Conservation (phyloP, 2,329 filamentous ascomycete genomes). For the Fusarium tanahbumbuense region DNA sequence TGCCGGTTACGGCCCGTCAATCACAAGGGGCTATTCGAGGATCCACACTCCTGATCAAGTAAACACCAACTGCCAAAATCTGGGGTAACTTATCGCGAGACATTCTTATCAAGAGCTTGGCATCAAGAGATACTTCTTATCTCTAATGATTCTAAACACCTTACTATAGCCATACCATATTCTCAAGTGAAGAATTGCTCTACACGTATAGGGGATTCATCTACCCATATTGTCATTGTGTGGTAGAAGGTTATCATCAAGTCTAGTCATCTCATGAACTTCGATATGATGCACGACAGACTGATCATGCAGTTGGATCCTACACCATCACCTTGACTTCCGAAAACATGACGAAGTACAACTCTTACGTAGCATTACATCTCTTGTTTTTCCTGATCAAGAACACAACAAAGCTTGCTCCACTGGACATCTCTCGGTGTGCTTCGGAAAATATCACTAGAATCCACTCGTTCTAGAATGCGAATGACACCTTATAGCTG, state of each 20-base stretch:
- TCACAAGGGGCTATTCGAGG: conserved; percentile 23
- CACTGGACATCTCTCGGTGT: not conserved
- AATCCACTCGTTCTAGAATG: not conserved
- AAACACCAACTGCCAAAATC: conserved; percentile 26
- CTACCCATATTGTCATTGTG: too few species aligned
- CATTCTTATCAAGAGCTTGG: conserved; percentile 16
- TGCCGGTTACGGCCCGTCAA: conserved; percentile 20
- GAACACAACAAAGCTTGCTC: not conserved
- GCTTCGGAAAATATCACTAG: not conserved
- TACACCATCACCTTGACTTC: not conserved
- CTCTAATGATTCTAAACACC: not conserved
- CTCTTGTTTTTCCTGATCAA: not conserved
- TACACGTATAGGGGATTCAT: too few species aligned
- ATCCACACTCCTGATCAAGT: conserved; percentile 33
- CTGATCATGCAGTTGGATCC: not conserved
- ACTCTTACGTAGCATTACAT: not conserved
- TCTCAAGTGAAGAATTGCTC: too few species aligned
- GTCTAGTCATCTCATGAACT: not conserved
- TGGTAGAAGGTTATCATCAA: not conserved
- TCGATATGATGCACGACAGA: not conserved
- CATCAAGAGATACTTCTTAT: not conserved
- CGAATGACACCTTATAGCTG: not conserved
- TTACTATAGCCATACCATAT: too few species aligned
- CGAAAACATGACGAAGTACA: not conserved
- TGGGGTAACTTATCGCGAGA: conserved; percentile 21